Base-by-base conservation (phyloP, 2,329 filamentous ascomycete genomes). In the Fusarium burgessii region DNA sequence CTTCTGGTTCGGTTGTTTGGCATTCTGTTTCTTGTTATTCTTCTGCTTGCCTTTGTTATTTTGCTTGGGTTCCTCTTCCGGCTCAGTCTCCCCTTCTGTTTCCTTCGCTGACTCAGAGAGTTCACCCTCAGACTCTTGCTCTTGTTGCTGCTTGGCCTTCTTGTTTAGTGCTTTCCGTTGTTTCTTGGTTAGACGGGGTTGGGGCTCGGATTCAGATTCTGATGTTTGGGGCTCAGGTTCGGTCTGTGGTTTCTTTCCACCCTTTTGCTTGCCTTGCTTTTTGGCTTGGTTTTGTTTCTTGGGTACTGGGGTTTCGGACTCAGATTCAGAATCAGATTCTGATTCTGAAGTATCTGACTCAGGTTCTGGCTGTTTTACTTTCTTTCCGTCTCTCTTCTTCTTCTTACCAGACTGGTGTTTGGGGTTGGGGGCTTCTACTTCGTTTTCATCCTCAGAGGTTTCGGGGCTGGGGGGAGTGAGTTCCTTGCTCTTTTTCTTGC, bases 301-400 rank as follows among this genome's bases (percentile, higher is more conserved):
- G 12, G 50, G 40, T 15, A 66, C 41, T 38, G 54, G 27, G 20
- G 43, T 49, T 38, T 74, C 66, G 18, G 57, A 18, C 27, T 55
- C 51, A 29, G 47, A 51, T 20, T 76, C 72, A n/a, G 66, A 74
- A 17, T 70, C 64, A 29, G 29, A 51, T 23, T 76, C 72, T 20
- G 66, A 74, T 17, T 70, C 66, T 6, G 74, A 73, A 10, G 71
- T 69, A 46, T 79, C 74, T 18, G 61, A 62, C 10, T 80, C 77
- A 6, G 73, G 46, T 13, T 75, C 77, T 18, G 71, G 60, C 45
- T 70, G 66, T 23, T 63, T 67, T 46, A 42, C 58, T 41, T 76
- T 75, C 55, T 75, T 75, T 12, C 60, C 62, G 10, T 43, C 66
- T 13, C 70, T 74, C 45, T 71, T 73, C 47, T 70, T 72, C 4